Base-by-base conservation (phyloP, 1,284 basidiomycete species). In the Trametes hirsuta region DNA sequence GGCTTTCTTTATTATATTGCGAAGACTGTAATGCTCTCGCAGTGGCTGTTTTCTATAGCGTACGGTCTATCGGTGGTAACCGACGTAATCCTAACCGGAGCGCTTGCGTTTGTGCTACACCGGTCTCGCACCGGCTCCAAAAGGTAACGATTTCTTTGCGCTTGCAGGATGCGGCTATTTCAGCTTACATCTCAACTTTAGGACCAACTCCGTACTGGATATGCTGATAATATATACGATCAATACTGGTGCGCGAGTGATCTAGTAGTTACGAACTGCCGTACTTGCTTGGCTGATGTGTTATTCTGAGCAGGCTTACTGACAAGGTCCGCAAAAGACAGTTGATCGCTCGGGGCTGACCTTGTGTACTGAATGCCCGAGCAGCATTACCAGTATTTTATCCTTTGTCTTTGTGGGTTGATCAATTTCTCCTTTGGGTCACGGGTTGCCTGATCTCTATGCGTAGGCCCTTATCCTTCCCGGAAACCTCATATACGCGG, bases 21-120 rank as follows among this genome's bases (percentile, higher is more conserved):
- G 30, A 30, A 30, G 30, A 30, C 8, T 30, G 30, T 30, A 30
- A 30, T 8, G 1, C 30, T 30, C 21, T 12, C 18, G 1, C 22
- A 62, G 61, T 62, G 61, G 61, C 18, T 62, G 15, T 34, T 55
- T 10, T 55, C 56, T 3, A 34, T 40, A 3, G 45, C 48, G n/a
- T 51, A 42, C 34, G 56, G 47, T 5, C 15, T 58, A 11, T 48
- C 46, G 3, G 18, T 30, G 1, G 37, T 53, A 2, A 37, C 56
- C 3, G 61, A 62, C 36, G 22, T 59, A 10, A 45, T 46, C 12
- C 11, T 62, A 35, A 47, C 61, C 6, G 22, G 40, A 0, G 36
- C 45, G 1, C 35, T 62, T 6, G 48, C 55, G 6, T 36, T 49
- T 24, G 45, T 53, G 18, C 37, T 62, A n/a, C 53, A 48, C 11